phyloP scores from a whole-genome alignment of 2,329 filamentous ascomycete genomes.

The Pestalotiopsis sp. region DNA sequence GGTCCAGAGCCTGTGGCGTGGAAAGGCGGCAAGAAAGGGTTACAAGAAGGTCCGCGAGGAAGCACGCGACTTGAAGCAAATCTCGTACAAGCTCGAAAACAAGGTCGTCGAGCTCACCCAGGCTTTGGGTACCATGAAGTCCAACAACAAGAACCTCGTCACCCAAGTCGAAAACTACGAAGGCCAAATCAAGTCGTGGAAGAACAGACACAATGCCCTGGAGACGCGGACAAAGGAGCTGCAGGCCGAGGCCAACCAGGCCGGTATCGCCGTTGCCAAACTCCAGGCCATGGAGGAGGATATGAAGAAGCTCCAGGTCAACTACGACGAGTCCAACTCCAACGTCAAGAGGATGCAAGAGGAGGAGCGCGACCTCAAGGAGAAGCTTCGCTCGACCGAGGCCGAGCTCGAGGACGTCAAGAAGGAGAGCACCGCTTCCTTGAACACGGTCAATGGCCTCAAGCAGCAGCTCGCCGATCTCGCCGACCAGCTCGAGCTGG shows the following conservation, averaged over 20 bases:
- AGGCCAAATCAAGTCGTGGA: constrained; percentile 93
- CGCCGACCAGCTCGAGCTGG: constrained; percentile 88
- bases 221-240: constrained; percentile 91
- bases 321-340: constrained; percentile 85
- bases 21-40: constrained; percentile 74
- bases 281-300: constrained; percentile 92
- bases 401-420: constrained; percentile 81
- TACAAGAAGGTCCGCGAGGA: constrained; percentile 95
- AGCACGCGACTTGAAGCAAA: constrained; percentile 97
- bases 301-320: constrained; percentile 87
- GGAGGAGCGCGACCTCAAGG: constrained; percentile 84
- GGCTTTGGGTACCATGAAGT: constrained; percentile 86
- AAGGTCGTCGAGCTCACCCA: constrained; percentile 99
- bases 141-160: constrained; percentile 87
- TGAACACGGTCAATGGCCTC: constrained; percentile 83
- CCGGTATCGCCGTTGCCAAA: constrained; percentile 90
- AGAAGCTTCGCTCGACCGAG: constrained; percentile 78
- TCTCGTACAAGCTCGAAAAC: constrained; percentile 99
- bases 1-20: constrained; percentile 92
- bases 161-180: constrained; percentile 96
- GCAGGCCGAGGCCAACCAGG: constrained; percentile 95
- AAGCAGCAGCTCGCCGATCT: constrained; percentile 88
- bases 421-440: constrained; percentile 73
- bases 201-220: constrained; percentile 85
- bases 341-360: constrained; percentile 95